phyloP scores from a whole-genome alignment of 805 yeast genomes.

The Zygoascus tannicola region DNA sequence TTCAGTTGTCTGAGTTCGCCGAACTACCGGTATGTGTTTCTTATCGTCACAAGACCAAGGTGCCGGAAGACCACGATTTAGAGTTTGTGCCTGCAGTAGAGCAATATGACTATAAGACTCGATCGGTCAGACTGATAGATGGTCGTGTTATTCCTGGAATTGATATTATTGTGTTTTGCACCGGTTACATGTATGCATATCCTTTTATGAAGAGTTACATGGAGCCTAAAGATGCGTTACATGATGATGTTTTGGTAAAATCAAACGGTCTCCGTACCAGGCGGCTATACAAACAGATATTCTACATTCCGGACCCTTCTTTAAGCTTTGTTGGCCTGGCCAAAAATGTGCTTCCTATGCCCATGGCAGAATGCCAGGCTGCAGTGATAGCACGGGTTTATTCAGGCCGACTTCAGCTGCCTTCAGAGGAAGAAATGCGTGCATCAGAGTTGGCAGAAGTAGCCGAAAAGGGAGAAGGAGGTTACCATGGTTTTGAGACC shows the following conservation, averaged over 20 bases:
- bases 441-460: slow-evolving; percentile 34
- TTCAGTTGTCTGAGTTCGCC: slow-evolving; percentile 4
- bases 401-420: slow-evolving; percentile 44
- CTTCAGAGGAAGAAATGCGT: slow-evolving; percentile 39
- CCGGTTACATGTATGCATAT: slow-evolving; percentile 9
- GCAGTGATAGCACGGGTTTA: slow-evolving; percentile 55
- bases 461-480: slow-evolving; percentile 20
- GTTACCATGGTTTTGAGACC: slow-evolving; percentile 43
- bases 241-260: background rate
- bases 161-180: slow-evolving; percentile 7
- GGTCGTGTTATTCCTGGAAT: slow-evolving; percentile 3
- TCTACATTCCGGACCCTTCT: slow-evolving; percentile 52
- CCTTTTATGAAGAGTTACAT: slow-evolving; percentile 5
- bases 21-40: slow-evolving; percentile 6
- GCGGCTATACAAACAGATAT: slow-evolving; percentile 14
- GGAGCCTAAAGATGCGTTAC: background rate
- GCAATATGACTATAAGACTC: background rate
- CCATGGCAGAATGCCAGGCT: slow-evolving; percentile 48
- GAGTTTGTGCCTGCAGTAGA: background rate
- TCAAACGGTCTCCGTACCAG: slow-evolving; percentile 3
- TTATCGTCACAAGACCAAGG: slow-evolving; percentile 1
- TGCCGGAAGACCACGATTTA: background rate
- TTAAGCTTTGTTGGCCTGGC: slow-evolving; percentile 49
- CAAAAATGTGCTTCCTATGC: slow-evolving; percentile 26
- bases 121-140: slow-evolving; percentile 3